A percentile compares a stretch with the other conserved stretches of the same genome.
These are phyloP conservation scores for Suhomyces kilbournensis DNA, from an alignment of 805 yeast species.

Conservation along the genomic window DNA sequence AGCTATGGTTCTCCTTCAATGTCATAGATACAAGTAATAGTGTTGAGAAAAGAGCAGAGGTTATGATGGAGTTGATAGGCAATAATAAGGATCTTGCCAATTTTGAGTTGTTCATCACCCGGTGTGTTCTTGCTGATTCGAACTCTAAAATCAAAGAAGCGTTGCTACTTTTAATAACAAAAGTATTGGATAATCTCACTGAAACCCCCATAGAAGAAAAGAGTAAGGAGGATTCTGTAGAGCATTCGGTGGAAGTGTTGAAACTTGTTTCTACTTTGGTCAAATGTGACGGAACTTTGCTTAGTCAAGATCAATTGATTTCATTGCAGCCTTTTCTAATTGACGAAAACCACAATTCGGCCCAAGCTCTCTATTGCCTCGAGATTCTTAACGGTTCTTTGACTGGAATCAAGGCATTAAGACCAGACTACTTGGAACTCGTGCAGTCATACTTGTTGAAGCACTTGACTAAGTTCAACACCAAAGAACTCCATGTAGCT, in stretches of 20 bases:
- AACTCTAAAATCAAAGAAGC: slow-evolving; percentile 16
- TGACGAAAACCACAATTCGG: slow-evolving; percentile 43
- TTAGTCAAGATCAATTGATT: slow-evolving; percentile 64
- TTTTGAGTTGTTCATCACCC: slow-evolving; percentile 48
- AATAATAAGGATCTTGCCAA: slow-evolving; percentile 39
- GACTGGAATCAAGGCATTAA: slow-evolving; percentile 41
- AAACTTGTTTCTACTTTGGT: slow-evolving; percentile 57
- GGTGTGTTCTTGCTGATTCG: slow-evolving; percentile 35
- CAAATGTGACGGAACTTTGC: slow-evolving; percentile 48
- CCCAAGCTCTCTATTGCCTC: slow-evolving; percentile 48
- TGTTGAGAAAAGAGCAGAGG: slow-evolving; percentile 19
- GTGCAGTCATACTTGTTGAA: slow-evolving; percentile 53
- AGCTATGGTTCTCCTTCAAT: slow-evolving; percentile 19
- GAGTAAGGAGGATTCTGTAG: neutral
- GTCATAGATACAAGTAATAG: too few species aligned
- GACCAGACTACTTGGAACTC: slow-evolving; percentile 48
- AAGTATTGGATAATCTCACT: slow-evolving; percentile 34
- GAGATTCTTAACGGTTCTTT: slow-evolving; percentile 53
- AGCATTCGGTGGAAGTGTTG: slow-evolving; percentile 31
- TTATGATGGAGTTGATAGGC: slow-evolving; percentile 39
- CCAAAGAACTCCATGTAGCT: slow-evolving; percentile 66
- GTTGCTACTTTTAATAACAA: slow-evolving; percentile 29
- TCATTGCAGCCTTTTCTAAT: slow-evolving; percentile 62
- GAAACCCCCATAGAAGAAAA: slow-evolving; percentile 12
- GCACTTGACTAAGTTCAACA: slow-evolving; percentile 57